Evolutionary conservation across 2,329 filamentous ascomycete genomes (phyloP), one percentile per base, ranked within the genome.

Genomic region (Colletotrichum camelliae): DNA sequence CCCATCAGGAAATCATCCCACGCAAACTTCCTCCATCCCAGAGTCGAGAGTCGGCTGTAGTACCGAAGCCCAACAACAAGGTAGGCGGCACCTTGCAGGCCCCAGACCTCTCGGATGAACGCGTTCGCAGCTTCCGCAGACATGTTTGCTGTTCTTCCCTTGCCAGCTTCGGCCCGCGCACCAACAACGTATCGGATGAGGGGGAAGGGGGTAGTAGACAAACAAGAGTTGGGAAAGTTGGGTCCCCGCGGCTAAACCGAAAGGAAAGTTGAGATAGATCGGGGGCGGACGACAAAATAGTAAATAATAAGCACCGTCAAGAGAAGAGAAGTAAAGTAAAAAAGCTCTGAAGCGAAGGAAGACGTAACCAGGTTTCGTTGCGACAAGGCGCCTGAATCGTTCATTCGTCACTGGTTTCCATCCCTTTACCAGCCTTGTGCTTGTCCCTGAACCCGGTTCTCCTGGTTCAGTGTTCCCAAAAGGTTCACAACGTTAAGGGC

Each of bases 101-200:
- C 76, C 76, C 76, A 77, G 60, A 76, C 76, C 16, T 77, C 76
- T n/a, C 55, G 74, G 21, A 77, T 76, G 29, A 77, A 77, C 7
- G 10, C 29, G 3, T 72, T 35, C 12, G 73, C 69, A 35, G 65
- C 73, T 31, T 35, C 70, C 10, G 70, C 69, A 37, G 73, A 72
- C 73, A 75, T 75, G 29, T 61, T 61, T 31, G 16, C 29, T 61
- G 9, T 61, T 61, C 5, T 61, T 61, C 58, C 31, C 31, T 33
- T 13, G 27, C 27, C 27, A 33, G 29, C 27, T 61, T 61, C 58
- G 29, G 58, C 18, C 58, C 58, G 58, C 58, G 58, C 58, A 61
- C 64, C 27, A 31, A 5, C 64, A 52, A 21, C 43, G 27, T 52
- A 66, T 66, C 27, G 39, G 27, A 18, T 55, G 31, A 21, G 58